These are phyloP conservation scores for Glebionis coronaria DNA, from an alignment of 129 eudicot genomes.

Conservation along the genomic window DNA sequence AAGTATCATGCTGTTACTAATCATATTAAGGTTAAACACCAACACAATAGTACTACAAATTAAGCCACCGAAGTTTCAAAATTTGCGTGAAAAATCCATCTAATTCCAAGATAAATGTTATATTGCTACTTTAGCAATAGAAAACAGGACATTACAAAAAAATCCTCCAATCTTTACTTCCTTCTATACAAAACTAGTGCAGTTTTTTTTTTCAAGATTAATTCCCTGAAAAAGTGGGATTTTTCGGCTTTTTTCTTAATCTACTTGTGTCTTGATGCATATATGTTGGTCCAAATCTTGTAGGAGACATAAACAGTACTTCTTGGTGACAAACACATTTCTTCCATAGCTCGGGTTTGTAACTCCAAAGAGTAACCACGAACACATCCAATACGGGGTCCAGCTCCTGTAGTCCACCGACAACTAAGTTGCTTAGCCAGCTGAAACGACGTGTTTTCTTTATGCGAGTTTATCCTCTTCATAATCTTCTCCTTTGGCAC, in stretches of 20 bases:
- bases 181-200: neutral
- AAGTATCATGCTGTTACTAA: neutral
- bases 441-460: slow-evolving; percentile 55
- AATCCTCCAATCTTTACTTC: slow-evolving; percentile 11
- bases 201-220: neutral
- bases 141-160: slow-evolving; percentile 19
- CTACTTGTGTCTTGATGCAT: slow-evolving; percentile 29
- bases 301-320: slow-evolving; percentile 35
- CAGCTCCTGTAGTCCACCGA: slow-evolving; percentile 82
- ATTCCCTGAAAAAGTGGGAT: slow-evolving; percentile 39
- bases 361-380: slow-evolving; percentile 77
- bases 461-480: slow-evolving; percentile 65
- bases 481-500: slow-evolving; percentile 59
- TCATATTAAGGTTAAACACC: slow-evolving; percentile 7
- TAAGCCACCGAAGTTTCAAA: too few species aligned
- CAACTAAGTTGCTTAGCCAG: slow-evolving; percentile 59
- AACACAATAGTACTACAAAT: neutral
- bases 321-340: slow-evolving; percentile 65
- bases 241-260: slow-evolving; percentile 31
- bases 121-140: neutral
- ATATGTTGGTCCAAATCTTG: slow-evolving; percentile 18
- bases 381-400: slow-evolving; percentile 81
- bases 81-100: slow-evolving; percentile 25
- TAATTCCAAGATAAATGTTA: slow-evolving; percentile 17
- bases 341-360: slow-evolving; percentile 61